A percentile compares a stretch with the other conserved stretches of the same genome.
Conservation (phyloP, 306 rosid species). For the Carpinus fangiana region DNA sequence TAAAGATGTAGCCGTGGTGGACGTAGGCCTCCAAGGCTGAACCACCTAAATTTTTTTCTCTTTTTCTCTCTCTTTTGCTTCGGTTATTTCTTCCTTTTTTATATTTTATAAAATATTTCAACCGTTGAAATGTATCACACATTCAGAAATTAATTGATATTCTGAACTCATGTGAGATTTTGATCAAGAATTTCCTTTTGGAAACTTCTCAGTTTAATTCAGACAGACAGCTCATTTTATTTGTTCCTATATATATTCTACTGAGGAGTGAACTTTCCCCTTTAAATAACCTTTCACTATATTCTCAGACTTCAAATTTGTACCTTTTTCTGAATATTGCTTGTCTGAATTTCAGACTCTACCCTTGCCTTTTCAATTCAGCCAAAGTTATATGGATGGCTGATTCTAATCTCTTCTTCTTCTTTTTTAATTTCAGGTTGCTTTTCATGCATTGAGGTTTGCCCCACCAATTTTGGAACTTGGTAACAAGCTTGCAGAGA, state of each 20-base stretch:
- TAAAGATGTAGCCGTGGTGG: too few species aligned
- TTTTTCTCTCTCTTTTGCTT: too few species aligned
- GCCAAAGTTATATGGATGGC: constrained; percentile 1
- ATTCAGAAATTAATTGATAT: neutral
- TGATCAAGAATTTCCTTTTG: neutral
- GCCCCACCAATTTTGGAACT: constrained; percentile 75
- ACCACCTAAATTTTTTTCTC: too few species aligned
- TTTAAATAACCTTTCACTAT: neutral
- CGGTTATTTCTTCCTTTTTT: too few species aligned
- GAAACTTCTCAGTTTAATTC: neutral
- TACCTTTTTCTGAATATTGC: neutral
- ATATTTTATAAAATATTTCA: too few species aligned
- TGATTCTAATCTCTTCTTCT: constrained; percentile 19
- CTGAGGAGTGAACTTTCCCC: neutral
- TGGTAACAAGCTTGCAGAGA: constrained; percentile 71
- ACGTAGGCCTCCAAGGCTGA: too few species aligned
- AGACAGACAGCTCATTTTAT: neutral
- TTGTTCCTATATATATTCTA: neutral
- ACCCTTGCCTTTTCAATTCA: neutral
- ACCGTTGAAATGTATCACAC: neutral
- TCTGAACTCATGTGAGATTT: neutral
- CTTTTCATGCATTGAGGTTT: constrained; percentile 89
- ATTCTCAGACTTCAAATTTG: neutral
- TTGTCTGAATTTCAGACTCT: neutral
- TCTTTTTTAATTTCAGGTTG: constrained; percentile 61